A percentile compares a stretch with the other conserved stretches of the same genome.
phyloP scores from a whole-genome alignment of 1,139 yeast genomes.

The Kodamaea arcana region DNA sequence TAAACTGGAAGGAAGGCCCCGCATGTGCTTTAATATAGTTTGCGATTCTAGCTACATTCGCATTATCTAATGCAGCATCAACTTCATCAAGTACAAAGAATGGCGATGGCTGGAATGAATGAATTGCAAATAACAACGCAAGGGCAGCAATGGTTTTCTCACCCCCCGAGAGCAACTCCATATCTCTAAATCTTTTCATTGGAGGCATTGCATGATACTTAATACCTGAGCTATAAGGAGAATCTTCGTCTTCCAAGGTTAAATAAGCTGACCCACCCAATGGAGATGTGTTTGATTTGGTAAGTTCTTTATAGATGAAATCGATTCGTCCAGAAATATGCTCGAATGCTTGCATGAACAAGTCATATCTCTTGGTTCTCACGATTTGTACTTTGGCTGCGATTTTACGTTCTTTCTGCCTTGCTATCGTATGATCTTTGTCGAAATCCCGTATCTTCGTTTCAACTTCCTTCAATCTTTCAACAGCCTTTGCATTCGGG shows the following conservation, averaged over 20 bases:
- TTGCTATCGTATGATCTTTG: conserved; percentile 58
- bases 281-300: conserved; percentile 63
- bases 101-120: conserved; percentile 89
- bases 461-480: conserved; percentile 70
- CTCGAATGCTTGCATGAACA: conserved; percentile 68
- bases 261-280: conserved; percentile 92
- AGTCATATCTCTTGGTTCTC: conserved; percentile 54
- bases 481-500: conserved; percentile 79
- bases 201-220: conserved; percentile 97
- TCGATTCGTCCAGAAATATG: conserved; percentile 75
- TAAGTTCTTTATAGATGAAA: conserved; percentile 80
- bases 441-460: conserved; percentile 58
- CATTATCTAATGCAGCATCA: conserved; percentile 93
- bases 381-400: conserved; percentile 57
- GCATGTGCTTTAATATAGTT: conserved; percentile 76
- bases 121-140: conserved; percentile 86
- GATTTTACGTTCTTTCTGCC: conserved; percentile 57
- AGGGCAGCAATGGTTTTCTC: conserved; percentile 96
- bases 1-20: conserved; percentile 80
- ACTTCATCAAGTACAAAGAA: conserved; percentile 95
- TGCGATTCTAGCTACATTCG: conserved; percentile 82
- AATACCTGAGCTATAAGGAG: conserved; percentile 79
- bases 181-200: conserved; percentile 85
- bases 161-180: conserved; percentile 93
- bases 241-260: conserved; percentile 84